These are phyloP conservation scores for Kregervanrija pseudodelftensis DNA, from an alignment of 805 yeast species.

Conservation along the genomic window DNA sequence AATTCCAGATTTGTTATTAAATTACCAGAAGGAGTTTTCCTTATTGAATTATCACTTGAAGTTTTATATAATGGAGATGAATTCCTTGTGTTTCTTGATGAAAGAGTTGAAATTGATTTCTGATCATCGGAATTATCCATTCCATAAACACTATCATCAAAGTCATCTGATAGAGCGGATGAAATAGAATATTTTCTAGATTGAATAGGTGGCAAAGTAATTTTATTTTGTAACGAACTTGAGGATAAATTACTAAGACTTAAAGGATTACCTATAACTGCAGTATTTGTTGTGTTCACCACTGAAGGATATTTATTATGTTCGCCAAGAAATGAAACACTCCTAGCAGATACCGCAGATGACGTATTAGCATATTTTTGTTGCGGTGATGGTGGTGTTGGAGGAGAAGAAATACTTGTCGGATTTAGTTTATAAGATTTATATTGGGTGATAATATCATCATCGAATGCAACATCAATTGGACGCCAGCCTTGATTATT, in stretches of 20 bases:
- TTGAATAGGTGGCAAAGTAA: conserved; percentile 14
- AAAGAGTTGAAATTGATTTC: background rate
- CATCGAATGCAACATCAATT: conserved; percentile 49
- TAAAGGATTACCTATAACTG: no score
- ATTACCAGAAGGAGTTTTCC: conserved; percentile 1
- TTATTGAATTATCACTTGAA: background rate
- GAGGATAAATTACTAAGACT: no score
- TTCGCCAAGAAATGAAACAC: no score
- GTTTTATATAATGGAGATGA: conserved; percentile 7
- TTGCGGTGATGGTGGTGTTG: conserved; percentile 10
- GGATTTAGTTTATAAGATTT: conserved; percentile 23
- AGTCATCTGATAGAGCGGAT: conserved; percentile 11
- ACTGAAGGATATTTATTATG: no score
- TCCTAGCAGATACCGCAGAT: background rate
- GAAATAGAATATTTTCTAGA: conserved; percentile 16
- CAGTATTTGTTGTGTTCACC: no score
- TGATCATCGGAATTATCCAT: conserved; percentile 2
- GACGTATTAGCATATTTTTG: conserved; percentile 1
- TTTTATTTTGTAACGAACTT: background rate
- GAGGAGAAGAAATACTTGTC: conserved; percentile 13
- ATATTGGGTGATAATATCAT: conserved; percentile 40
- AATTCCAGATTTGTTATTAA: background rate
- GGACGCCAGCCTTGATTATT: conserved; percentile 65
- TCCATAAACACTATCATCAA: conserved; percentile 4
- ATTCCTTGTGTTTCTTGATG: conserved; percentile 10